These are phyloP conservation scores for Aspergillus quadrilineatus DNA, from an alignment of 2,329 filamentous ascomycete genomes.

Conservation along the genomic window DNA sequence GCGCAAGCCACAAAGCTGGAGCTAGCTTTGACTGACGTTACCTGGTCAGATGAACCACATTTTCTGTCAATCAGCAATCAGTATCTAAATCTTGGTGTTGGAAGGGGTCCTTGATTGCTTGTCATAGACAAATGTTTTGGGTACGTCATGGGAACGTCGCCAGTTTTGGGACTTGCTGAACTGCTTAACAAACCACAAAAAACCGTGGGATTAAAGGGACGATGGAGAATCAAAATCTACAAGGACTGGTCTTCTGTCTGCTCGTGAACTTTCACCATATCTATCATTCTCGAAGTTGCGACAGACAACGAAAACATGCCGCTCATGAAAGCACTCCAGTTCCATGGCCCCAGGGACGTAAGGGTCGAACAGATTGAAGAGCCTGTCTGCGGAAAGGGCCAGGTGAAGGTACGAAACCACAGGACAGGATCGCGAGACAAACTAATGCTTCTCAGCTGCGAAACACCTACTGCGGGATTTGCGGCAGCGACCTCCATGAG, in stretches of 20 bases:
- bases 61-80: conserved; percentile 1
- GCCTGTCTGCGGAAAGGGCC: conserved; percentile 47
- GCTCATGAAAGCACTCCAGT: conserved; percentile 35
- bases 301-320: neutral
- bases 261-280: neutral
- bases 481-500: conserved; percentile 50
- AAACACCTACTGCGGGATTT: conserved; percentile 38
- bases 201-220: neutral
- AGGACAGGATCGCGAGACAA: no score
- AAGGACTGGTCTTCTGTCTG: neutral
- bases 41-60: conserved; percentile 3
- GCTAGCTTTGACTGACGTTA: conserved; percentile 6
- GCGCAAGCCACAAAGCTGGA: neutral
- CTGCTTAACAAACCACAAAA: neutral
- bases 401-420: conserved; percentile 44
- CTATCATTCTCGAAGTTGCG: neutral
- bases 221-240: neutral
- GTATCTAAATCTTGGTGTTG: neutral
- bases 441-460: conserved; percentile 17
- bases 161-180: neutral
- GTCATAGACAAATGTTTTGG: neutral
- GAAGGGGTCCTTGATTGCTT: neutral
- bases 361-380: conserved; percentile 37
- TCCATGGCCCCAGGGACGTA: conserved; percentile 37
- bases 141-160: conserved; percentile 5